These are phyloP conservation scores for Vanderwaltozyma yarrowii DNA, from an alignment of 805 yeast species.

Conservation along the genomic window DNA sequence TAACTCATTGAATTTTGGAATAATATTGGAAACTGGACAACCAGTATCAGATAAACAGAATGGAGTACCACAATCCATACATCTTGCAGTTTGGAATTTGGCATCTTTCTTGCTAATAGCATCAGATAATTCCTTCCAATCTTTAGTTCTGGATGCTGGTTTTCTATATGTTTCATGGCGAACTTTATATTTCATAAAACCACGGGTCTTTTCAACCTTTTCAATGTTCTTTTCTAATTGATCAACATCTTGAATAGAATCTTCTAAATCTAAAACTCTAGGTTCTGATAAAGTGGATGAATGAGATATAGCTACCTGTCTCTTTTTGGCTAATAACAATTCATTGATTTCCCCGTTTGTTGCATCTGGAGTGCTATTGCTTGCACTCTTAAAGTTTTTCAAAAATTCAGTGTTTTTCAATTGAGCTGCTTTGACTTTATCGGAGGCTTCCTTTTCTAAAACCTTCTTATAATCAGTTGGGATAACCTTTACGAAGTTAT, in stretches of 20 bases:
- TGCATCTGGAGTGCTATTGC: constrained; percentile 71
- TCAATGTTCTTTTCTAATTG: constrained; percentile 54
- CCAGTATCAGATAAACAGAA: constrained; percentile 98
- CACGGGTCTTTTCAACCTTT: constrained; percentile 58
- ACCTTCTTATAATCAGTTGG: constrained; percentile 89
- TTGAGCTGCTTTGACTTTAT: constrained; percentile 49
- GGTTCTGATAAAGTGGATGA: constrained; percentile 51
- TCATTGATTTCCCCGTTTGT: constrained; percentile 80
- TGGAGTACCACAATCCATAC: constrained; percentile 99
- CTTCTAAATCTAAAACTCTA: constrained; percentile 80
- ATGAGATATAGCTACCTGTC: constrained; percentile 17
- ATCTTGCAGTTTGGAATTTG: constrained; percentile 86
- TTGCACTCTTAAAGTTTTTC: constrained; percentile 54
- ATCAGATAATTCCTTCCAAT: constrained; percentile 85
- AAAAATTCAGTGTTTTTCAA: constrained; percentile 53
- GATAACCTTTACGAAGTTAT: constrained; percentile 85
- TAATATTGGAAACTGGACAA: constrained; percentile 92
- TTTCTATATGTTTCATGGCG: constrained; percentile 80
- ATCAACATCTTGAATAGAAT: constrained; percentile 62
- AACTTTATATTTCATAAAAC: constrained; percentile 89
- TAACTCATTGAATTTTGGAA: constrained; percentile 96
- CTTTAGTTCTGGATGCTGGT: constrained; percentile 64
- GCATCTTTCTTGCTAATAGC: constrained; percentile 80
- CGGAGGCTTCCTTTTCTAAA: constrained; percentile 66
- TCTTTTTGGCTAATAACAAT: constrained; percentile 33